Percentiles rank a stretch among this genome's conserved stretches.
phyloP scores from a whole-genome alignment of 129 eudicot species.

The Sambucus nigra region DNA sequence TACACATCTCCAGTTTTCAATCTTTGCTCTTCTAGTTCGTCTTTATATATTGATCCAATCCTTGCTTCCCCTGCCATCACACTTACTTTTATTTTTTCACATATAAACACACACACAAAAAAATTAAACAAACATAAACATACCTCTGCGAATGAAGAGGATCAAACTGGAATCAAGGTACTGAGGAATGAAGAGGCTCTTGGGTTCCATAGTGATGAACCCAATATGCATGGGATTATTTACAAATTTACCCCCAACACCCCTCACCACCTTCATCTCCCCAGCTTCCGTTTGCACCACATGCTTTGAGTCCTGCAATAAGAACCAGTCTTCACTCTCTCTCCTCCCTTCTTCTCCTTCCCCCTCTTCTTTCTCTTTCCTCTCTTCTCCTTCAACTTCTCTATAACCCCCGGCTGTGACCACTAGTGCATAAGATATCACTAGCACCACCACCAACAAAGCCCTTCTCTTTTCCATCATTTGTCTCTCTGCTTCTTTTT shows the following conservation, averaged over 20 bases:
- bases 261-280: conserved; percentile 63
- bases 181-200: conserved; percentile 68
- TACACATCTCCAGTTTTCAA: conserved; percentile 67
- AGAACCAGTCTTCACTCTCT: conserved; percentile 24
- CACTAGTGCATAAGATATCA: conserved; percentile 16
- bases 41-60: conserved; percentile 61
- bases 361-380: conserved; percentile 15
- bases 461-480: conserved; percentile 24
- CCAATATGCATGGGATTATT: conserved; percentile 62
- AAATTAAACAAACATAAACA: neutral
- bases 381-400: conserved; percentile 10
- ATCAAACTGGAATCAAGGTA: conserved; percentile 72
- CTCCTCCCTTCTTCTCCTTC: conserved; percentile 12
- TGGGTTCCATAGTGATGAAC: conserved; percentile 85
- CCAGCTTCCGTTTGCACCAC: conserved; percentile 81
- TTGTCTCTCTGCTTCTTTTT: neutral
- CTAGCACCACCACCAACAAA: conserved; percentile 13
- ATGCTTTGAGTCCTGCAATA: conserved; percentile 36
- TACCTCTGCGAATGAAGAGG: conserved; percentile 68
- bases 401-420: conserved; percentile 7
- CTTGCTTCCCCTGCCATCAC: conserved; percentile 67
- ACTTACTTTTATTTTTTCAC: neutral
- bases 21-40: conserved; percentile 40
- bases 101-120: neutral
- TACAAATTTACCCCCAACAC: conserved; percentile 21